Evolutionary conservation across 305 asterid species (phyloP).

Genomic region (Fraxinus nigra): DNA sequence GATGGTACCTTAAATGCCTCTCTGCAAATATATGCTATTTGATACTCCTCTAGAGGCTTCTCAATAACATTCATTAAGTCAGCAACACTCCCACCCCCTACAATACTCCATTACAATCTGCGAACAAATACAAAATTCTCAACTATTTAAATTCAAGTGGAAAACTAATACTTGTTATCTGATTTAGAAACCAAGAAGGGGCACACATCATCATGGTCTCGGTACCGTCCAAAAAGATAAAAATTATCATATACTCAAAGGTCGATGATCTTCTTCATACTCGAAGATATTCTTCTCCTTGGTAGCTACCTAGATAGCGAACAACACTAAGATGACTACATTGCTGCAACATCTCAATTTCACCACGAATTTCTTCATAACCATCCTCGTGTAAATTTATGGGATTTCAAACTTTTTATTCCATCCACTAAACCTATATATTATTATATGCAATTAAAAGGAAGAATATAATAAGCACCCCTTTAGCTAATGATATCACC

Average conservation of each 20-base stretch:
- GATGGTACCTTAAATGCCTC: slow-evolving; percentile 18
- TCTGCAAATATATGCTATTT: slow-evolving; percentile 63
- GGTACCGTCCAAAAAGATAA: slow-evolving; percentile 8
- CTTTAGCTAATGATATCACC: slow-evolving; percentile 90
- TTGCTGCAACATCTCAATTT: slow-evolving; percentile 99
- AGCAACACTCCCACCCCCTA: slow-evolving; percentile 95
- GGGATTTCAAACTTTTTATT: slow-evolving; percentile 12
- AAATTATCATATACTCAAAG: background rate
- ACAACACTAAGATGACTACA: slow-evolving; percentile 98
- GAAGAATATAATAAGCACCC: slow-evolving; percentile 46
- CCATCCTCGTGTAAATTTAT: slow-evolving; percentile 77
- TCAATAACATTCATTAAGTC: slow-evolving; percentile 89
- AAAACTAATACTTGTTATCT: slow-evolving; percentile 16
- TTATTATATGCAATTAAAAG: slow-evolving; percentile 1
- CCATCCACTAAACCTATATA: background rate
- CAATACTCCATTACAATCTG: slow-evolving; percentile 99
- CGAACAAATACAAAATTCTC: slow-evolving; percentile 32
- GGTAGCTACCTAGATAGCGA: slow-evolving; percentile 95
- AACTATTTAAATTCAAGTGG: slow-evolving; percentile 17
- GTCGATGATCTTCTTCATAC: slow-evolving; percentile 38
- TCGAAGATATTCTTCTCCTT: slow-evolving; percentile 97
- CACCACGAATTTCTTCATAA: slow-evolving; percentile 93
- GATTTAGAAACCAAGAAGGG: slow-evolving; percentile 10
- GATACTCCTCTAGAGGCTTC: slow-evolving; percentile 83
- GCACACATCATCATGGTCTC: background rate